Base-by-base conservation (phyloP, 495 filamentous ascomycete genomes). In the Copromyces sp. region DNA sequence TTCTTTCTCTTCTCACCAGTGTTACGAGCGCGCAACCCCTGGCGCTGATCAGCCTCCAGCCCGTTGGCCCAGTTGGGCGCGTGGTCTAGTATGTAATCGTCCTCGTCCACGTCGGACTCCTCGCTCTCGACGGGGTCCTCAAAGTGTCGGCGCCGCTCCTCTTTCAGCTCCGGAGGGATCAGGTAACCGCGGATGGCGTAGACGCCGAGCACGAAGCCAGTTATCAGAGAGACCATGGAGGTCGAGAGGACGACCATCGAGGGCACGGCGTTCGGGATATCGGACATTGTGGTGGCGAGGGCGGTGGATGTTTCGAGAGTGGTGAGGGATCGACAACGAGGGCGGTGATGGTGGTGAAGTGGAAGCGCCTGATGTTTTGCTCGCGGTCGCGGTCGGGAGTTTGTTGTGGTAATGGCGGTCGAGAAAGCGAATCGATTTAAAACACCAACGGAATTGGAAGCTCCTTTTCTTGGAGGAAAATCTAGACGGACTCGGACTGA, bases 171-270 rank as follows among this genome's bases (percentile, higher is more conserved):
- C 1, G 87, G 86, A 2, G 83, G 82, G 44, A 87, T 75, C 20
- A 88, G 74, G 76, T 86, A 86, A 39, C 87, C 87, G 20, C 82
- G 79, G 53, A 86, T 82, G 9, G 86, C 81, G 74, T 82, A 86
- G 73, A 87, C 75, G 71, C 86, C 87, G 9, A 89, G 78, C 45
- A 88, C 77, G 73, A 91, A 93, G 71, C 92, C 90, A 0, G 88
- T 78, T 68, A 91, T 69, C 37, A 92, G 87, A 38, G 89, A 86
- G 9, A 90, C 78, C 61, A 93, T 83, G 70, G 86, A 86, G 74
- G 92, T 92, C 70, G 88, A 83, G 38, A 91, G 80, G 71, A 93
- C 83, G 68, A 83, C 73, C 20, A 59, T 61, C 29, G 78, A 70
- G 65, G 73, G 71, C 24, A 65, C 17, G 53, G 53, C 20, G 20